Percentiles rank a stretch among this genome's conserved stretches.
Evolutionary conservation across 129 eudicot genomes (phyloP).

Genomic region (Flaveria trinervia): DNA sequence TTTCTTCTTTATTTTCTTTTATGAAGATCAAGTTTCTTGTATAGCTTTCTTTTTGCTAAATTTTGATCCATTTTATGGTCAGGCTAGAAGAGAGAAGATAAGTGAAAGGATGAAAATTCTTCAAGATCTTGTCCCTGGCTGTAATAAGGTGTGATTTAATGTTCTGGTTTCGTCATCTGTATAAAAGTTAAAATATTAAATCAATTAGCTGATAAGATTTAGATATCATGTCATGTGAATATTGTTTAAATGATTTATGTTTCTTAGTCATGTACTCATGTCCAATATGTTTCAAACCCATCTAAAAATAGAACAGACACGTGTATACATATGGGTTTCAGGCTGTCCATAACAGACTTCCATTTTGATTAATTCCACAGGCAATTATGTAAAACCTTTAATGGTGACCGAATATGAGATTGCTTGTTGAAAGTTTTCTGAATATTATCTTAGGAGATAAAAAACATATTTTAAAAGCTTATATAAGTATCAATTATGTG

Average conservation of each 20-base stretch:
- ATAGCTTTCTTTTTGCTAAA: not conserved
- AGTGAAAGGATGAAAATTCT: slow-evolving; percentile 98
- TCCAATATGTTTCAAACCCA: slow-evolving; percentile 17
- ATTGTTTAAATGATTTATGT: not conserved
- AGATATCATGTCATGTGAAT: slow-evolving; percentile 30
- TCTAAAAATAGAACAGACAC: not conserved
- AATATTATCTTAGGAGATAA: not conserved
- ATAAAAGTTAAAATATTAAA: not conserved
- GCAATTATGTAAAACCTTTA: not conserved
- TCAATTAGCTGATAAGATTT: slow-evolving; percentile 8
- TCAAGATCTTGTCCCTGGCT: slow-evolving; percentile 95
- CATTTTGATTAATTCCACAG: slow-evolving; percentile 2
- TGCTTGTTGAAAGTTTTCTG: not conserved
- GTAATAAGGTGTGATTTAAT: slow-evolving; percentile 64
- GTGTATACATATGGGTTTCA: not conserved
- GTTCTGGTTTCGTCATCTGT: not conserved
- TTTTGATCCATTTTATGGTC: slow-evolving; percentile 24
- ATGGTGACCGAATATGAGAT: not conserved
- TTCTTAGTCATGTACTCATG: slow-evolving; percentile 13
- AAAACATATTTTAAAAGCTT: not conserved
- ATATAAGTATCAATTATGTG: slow-evolving; percentile 10
- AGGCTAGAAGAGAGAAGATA: slow-evolving; percentile 99
- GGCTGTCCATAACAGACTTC: not conserved
- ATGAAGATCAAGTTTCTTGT: not conserved
- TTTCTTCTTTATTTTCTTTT: not conserved